Evolutionary conservation across 768 basidiomycete species (phyloP).

Genomic region (Mycena indigotica): DNA sequence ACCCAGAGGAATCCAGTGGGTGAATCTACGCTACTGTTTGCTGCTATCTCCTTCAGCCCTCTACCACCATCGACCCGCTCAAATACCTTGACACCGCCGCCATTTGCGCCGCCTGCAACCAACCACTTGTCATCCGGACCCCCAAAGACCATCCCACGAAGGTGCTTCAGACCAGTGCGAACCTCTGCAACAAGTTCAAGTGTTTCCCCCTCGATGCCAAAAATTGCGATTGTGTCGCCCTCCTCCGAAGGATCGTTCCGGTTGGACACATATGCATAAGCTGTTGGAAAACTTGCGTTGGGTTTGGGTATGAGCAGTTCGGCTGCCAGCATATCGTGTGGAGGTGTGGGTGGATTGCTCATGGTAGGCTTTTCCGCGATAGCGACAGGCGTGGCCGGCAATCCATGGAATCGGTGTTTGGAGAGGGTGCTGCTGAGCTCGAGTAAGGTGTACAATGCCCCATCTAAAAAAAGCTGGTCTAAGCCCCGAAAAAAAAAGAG

Average conservation of each 20-base stretch:
- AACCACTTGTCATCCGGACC: slow-evolving; percentile 64
- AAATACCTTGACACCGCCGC: slow-evolving; percentile 71
- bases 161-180: slow-evolving; percentile 67
- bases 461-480: slow-evolving; percentile 42
- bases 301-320: slow-evolving; percentile 66
- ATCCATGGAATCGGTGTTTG: slow-evolving; percentile 54
- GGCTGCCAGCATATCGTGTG: slow-evolving; percentile 61
- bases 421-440: slow-evolving; percentile 65
- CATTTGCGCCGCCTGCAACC: slow-evolving; percentile 62
- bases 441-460: slow-evolving; percentile 63
- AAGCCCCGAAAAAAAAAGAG: slow-evolving; percentile 11
- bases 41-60: slow-evolving; percentile 54
- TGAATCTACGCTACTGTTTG: slow-evolving; percentile 42
- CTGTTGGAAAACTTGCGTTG: slow-evolving; percentile 51
- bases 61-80: slow-evolving; percentile 64
- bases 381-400: slow-evolving; percentile 42
- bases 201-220: slow-evolving; percentile 49
- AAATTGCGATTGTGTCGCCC: slow-evolving; percentile 76
- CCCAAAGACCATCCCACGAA: slow-evolving; percentile 69
- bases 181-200: slow-evolving; percentile 62
- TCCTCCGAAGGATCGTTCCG: slow-evolving; percentile 69
- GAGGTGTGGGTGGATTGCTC: slow-evolving; percentile 43
- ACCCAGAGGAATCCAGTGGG: slow-evolving; percentile 64
- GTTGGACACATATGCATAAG: slow-evolving; percentile 75
- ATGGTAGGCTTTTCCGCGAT: slow-evolving; percentile 53